These are phyloP conservation scores for Penicillium polonicum DNA, from an alignment of 2,329 filamentous ascomycete species.

Conservation along the genomic window DNA sequence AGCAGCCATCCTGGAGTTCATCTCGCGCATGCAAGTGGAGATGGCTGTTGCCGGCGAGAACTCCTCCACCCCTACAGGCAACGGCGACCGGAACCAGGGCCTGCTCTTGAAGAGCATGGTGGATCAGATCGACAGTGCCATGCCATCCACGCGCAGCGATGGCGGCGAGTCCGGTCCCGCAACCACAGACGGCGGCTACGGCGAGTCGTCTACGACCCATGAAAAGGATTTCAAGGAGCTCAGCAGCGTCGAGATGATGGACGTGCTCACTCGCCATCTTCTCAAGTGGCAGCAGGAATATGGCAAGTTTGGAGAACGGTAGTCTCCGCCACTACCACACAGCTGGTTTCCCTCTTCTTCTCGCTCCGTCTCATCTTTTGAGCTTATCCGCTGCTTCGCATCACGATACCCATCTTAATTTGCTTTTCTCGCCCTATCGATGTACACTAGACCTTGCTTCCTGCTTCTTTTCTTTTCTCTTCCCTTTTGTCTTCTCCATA, in stretches of 20 bases:
- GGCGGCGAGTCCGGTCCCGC: constrained; percentile 28
- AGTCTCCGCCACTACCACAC: constrained; percentile 14
- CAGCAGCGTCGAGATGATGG: constrained; percentile 86
- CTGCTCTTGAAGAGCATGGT: constrained; percentile 36
- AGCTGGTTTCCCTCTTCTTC: constrained; percentile 1
- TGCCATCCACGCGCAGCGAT: constrained; percentile 28
- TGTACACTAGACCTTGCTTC: constrained; percentile 22
- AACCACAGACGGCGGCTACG: constrained; percentile 29
- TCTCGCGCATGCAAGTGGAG: constrained; percentile 83
- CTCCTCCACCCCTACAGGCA: constrained; percentile 39
- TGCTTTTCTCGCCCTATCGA: constrained; percentile 8
- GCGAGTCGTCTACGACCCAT: constrained; percentile 24
- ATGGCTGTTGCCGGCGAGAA: constrained; percentile 62
- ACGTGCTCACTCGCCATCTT: constrained; percentile 73
- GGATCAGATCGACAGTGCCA: constrained; percentile 35
- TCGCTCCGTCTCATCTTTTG: constrained; percentile 11
- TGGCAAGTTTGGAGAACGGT: constrained; percentile 53
- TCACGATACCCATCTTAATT: constrained; percentile 24
- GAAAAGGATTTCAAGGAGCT: constrained; percentile 68
- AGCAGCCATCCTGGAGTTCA: constrained; percentile 82
- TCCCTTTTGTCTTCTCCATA: constrained; percentile 1
- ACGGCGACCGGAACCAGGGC: constrained; percentile 38
- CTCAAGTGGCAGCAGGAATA: constrained; percentile 82
- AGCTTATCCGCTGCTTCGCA: constrained; percentile 18
- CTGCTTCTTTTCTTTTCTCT: constrained; percentile 1